Conservation (phyloP, 164 flowering plant species). For the grape (Vitis vinifera) region ASM3070453v1 NC_081810.1:23881501-23882000, state of each 20-base stretch:
- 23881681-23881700: neutral
- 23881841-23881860: conserved; percentile 20
- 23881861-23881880: neutral
- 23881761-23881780: neutral
- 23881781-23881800: conserved; percentile 3
- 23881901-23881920: conserved; percentile 7
- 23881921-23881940: neutral
- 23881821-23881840: conserved; percentile 11
- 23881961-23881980: conserved; percentile 20
- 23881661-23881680: neutral
- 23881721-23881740: neutral
- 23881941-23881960: conserved; percentile 21
- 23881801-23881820: neutral
- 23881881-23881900: neutral
- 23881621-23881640: neutral
- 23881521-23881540: too few relatives aligned
- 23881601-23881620: neutral
- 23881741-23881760: neutral
- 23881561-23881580: too few relatives aligned
- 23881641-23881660: neutral
- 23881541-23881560: too few relatives aligned
- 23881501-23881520: too few relatives aligned
- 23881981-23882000: conserved; percentile 19
- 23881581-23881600: neutral
- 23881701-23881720: conserved; percentile 2